Conservation (phyloP, 192 early-diverging fungal genomes). For the Backusella australiensis region DNA sequence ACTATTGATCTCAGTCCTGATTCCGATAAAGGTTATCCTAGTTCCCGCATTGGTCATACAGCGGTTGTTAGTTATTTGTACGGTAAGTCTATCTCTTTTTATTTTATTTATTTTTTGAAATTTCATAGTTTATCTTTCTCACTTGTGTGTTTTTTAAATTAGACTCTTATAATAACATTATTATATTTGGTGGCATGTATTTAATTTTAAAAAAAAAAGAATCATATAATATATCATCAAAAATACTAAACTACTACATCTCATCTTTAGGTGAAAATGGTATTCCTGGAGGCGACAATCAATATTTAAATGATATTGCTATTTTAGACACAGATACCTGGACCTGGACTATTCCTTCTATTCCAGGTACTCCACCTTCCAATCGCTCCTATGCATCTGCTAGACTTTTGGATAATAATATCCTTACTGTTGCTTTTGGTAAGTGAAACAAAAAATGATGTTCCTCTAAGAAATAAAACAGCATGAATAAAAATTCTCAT, state of each 20-base stretch:
- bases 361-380: conserved; percentile 20
- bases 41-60: conserved; percentile 14
- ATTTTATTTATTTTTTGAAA: not conserved
- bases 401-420: conserved; percentile 18
- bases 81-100: conserved; percentile 18
- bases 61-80: conserved; percentile 7
- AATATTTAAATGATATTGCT: conserved; percentile 19
- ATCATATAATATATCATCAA: not conserved
- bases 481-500: not conserved
- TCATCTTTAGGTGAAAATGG: conserved; percentile 15
- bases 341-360: conserved; percentile 23
- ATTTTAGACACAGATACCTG: conserved; percentile 29
- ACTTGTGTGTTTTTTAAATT: not conserved
- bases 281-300: not conserved
- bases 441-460: not conserved
- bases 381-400: conserved; percentile 21
- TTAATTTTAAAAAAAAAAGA: not conserved
- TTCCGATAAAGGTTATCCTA: not conserved
- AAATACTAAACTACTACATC: not conserved
- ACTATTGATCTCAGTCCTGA: not conserved
- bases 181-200: conserved; percentile 31
- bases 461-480: not conserved
- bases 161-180: conserved; percentile 24
- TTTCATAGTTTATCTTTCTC: not conserved
- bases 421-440: conserved; percentile 31